Base-by-base conservation (phyloP, 2,329 filamentous ascomycete genomes). In the Diaporthe capsici region DNA sequence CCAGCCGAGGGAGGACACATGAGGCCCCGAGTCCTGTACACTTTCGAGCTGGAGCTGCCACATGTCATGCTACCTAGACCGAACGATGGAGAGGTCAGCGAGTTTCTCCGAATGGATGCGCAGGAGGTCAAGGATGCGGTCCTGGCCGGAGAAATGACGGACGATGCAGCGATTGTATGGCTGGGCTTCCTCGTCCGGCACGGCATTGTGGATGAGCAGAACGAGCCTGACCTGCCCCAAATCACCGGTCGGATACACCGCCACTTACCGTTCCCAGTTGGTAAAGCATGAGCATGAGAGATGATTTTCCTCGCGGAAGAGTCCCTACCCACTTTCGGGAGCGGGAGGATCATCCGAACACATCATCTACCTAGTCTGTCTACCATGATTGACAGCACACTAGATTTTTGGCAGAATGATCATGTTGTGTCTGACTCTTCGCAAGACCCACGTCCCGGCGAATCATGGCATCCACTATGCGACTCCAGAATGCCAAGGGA, bases 261-360 rank as follows among this genome's bases (percentile, higher is more conserved):
- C 65, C n/a, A 39, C 65, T 53, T 53, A 37, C 31, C 47, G 31
- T 53, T 53, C 34, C 34, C 47, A 68, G 25, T 22, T 22, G n/a
- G 22, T 1, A n/a, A 12, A 15, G 44, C 31, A 68, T 68, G 47
- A 53, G 34, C 31, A 37, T 53, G 15, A 47, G 20, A 53, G 20
- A 68, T 53, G 65, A 68, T 53, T 9, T 28, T 20, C 31, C 31
- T 53, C 15, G 31, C 22, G 44, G 63, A 53, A 39, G 65, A 68
- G 47, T 25, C 20, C 65, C 53, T 51, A 39, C n/a, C 65, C 63
- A 53, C 28, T 31, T 28, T 7, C 65, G 47, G 63, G 47, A 53
- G 63, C 63, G 63, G 47, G 63, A 68, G 44, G 63, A 68, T 68
- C 47, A 68, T 22, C 44, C 63, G 31, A 68, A 37, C 63, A n/a